Percentiles rank a stretch among this genome's conserved stretches.
Conservation (phyloP, 2,329 filamentous ascomycete genomes). For the Drechslerella coelobrocha region DNA sequence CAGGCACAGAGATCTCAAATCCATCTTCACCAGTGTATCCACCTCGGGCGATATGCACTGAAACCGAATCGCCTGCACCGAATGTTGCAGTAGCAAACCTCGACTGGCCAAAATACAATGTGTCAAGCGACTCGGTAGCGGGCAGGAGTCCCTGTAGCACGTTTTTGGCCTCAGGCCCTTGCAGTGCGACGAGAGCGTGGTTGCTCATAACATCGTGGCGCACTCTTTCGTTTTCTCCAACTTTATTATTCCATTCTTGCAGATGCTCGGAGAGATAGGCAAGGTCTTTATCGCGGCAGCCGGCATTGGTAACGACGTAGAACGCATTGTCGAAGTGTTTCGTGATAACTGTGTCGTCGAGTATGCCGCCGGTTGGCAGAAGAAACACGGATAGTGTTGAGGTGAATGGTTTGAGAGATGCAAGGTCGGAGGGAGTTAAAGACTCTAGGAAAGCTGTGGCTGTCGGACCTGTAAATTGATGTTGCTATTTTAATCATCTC, state of each 20-base stretch:
- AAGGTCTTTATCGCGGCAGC: slow-evolving; percentile 85
- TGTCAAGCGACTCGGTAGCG: slow-evolving; percentile 65
- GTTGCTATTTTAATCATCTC: slow-evolving; percentile 17
- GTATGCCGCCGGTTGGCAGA: slow-evolving; percentile 85
- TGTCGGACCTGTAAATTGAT: slow-evolving; percentile 73
- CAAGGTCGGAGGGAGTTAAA: slow-evolving; percentile 78
- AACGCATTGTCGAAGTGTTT: slow-evolving; percentile 74
- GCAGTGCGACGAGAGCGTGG: slow-evolving; percentile 83
- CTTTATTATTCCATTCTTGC: slow-evolving; percentile 65
- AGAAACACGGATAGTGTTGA: slow-evolving; percentile 86
- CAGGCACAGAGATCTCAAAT: slow-evolving; percentile 89
- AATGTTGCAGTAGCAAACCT: slow-evolving; percentile 67
- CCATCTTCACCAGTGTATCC: slow-evolving; percentile 98
- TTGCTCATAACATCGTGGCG: slow-evolving; percentile 74
- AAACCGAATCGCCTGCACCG: slow-evolving; percentile 12
- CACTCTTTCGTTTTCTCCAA: slow-evolving; percentile 65
- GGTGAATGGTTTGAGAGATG: slow-evolving; percentile 69
- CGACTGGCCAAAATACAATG: slow-evolving; percentile 82
- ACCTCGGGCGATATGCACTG: slow-evolving; percentile 78
- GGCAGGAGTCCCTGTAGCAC: slow-evolving; percentile 71
- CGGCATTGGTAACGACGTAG: slow-evolving; percentile 96
- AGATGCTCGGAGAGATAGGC: slow-evolving; percentile 77
- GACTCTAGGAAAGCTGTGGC: slow-evolving; percentile 81
- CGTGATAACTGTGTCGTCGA: slow-evolving; percentile 92
- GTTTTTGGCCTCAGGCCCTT: slow-evolving; percentile 78